phyloP scores from a whole-genome alignment of 352 stramenopile species.

The Stramenopiles sp. region DNA sequence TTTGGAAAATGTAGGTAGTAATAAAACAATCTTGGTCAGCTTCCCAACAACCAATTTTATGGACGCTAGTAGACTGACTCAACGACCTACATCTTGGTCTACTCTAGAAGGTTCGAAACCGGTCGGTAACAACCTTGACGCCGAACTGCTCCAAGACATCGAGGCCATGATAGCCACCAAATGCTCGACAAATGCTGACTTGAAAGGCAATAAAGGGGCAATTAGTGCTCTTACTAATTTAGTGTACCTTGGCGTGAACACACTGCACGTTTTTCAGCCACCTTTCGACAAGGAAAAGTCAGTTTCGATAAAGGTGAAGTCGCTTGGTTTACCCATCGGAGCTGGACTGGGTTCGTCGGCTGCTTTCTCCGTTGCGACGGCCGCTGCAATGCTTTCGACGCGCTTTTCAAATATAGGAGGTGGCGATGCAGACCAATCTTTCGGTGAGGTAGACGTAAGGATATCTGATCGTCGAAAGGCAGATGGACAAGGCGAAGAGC shows the following conservation, averaged over 20 bases:
- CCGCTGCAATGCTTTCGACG: slow-evolving; percentile 31
- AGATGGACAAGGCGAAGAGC: neutral
- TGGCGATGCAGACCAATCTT: too few relatives aligned
- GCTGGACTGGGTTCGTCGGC: slow-evolving; percentile 70
- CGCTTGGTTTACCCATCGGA: slow-evolving; percentile 33
- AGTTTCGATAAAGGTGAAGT: slow-evolving; percentile 9
- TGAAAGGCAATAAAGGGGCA: slow-evolving; percentile 9
- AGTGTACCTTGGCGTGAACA: slow-evolving; percentile 16
- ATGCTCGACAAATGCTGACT: slow-evolving; percentile 11
- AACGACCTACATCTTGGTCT: too few relatives aligned
- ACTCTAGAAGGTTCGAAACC: too few relatives aligned
- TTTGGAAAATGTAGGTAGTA: neutral
- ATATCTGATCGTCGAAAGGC: neutral
- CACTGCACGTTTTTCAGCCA: neutral
- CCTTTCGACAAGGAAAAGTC: neutral
- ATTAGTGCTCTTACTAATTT: slow-evolving; percentile 16
- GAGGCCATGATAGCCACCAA: neutral
- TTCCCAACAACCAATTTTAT: neutral
- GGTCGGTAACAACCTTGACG: neutral
- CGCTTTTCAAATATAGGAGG: neutral
- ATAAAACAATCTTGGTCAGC: neutral
- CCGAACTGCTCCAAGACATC: neutral
- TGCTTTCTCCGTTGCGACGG: slow-evolving; percentile 57
- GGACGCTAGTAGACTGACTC: neutral
- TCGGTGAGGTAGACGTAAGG: too few relatives aligned